Evolutionary conservation across 164 flowering plant genomes (phyloP).

Genomic region (Tinospora cordifolia): DNA sequence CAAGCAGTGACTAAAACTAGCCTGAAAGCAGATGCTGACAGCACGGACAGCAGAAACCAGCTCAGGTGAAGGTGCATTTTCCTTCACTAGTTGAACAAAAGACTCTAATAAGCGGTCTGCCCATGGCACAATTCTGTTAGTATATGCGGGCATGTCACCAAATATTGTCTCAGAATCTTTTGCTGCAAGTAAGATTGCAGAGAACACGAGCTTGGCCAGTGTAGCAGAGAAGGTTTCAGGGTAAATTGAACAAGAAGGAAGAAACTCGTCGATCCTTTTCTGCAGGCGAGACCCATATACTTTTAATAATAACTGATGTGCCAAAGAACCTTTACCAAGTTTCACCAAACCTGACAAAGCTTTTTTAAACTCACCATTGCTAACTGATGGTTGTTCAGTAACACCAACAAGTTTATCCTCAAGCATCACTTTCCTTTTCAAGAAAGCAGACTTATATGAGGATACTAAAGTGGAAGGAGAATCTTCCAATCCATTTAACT

Average conservation of each 20-base stretch:
- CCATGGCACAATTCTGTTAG: slow-evolving; percentile 81
- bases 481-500: slow-evolving; percentile 46
- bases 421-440: slow-evolving; percentile 61
- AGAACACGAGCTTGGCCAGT: slow-evolving; percentile 71
- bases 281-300: slow-evolving; percentile 62
- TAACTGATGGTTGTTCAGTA: slow-evolving; percentile 55
- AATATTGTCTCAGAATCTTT: slow-evolving; percentile 61
- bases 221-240: slow-evolving; percentile 74
- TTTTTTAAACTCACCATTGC: slow-evolving; percentile 48
- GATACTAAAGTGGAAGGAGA: slow-evolving; percentile 40
- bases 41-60: slow-evolving; percentile 66
- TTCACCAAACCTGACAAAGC: slow-evolving; percentile 53
- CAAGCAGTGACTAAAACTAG: slow-evolving; percentile 72
- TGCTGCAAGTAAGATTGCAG: slow-evolving; percentile 51
- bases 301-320: slow-evolving; percentile 71
- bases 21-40: slow-evolving; percentile 71
- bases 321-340: slow-evolving; percentile 79
- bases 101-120: slow-evolving; percentile 90
- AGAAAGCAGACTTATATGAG: slow-evolving; percentile 50
- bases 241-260: slow-evolving; percentile 64
- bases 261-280: slow-evolving; percentile 56
- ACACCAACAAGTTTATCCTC: slow-evolving; percentile 66
- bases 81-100: slow-evolving; percentile 76
- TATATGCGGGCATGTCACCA: slow-evolving; percentile 72
- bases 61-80: slow-evolving; percentile 75